Conservation (phyloP, 139 green algal genomes). For the Tetradesmus obliquus region DNA sequence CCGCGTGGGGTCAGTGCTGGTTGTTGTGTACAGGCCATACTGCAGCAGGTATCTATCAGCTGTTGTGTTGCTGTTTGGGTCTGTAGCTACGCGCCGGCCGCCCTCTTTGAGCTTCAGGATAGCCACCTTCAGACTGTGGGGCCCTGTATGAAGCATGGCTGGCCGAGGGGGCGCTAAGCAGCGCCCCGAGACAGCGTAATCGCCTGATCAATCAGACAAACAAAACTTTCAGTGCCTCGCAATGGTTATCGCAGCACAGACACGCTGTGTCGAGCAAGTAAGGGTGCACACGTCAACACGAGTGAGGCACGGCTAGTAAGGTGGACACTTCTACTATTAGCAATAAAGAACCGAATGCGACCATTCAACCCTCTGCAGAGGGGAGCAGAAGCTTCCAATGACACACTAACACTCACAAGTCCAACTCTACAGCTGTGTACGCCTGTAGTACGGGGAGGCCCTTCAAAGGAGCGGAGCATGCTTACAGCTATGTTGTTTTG, state of each 20-base stretch:
- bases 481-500: too few species aligned
- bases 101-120: slow-evolving; percentile 43
- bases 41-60: slow-evolving; percentile 23
- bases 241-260: too few species aligned
- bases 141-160: not conserved
- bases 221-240: too few species aligned
- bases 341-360: not conserved
- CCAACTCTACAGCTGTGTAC: not conserved
- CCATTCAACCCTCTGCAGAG: not conserved
- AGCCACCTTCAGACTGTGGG: slow-evolving; percentile 19
- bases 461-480: too few species aligned
- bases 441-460: too few species aligned
- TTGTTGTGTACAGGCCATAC: not conserved
- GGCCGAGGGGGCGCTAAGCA: not conserved
- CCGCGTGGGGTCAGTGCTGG: slow-evolving; percentile 29
- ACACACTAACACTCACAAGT: not conserved
- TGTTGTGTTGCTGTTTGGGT: slow-evolving; percentile 29
- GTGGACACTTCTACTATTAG: not conserved
- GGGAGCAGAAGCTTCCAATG: not conserved
- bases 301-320: not conserved
- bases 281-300: not conserved
- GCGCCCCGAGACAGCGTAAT: not conserved
- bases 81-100: slow-evolving; percentile 10
- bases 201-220: not conserved
- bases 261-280: not conserved